Base-by-base conservation (phyloP, 2,329 filamentous ascomycete species). In the Exophiala mesophila region DNA sequence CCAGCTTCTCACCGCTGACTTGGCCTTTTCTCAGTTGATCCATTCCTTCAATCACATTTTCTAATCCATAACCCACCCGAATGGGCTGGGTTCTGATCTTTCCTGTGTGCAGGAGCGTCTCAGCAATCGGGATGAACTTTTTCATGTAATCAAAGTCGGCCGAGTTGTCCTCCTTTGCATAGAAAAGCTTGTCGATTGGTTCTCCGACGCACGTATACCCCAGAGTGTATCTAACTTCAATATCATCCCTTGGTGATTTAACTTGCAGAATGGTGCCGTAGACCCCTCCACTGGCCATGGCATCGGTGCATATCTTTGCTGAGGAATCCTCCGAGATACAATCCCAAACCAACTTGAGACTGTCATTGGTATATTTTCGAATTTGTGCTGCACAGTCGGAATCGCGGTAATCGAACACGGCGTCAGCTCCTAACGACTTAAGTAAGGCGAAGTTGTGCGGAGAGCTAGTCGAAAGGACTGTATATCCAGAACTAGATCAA, bases 1-100 rank as follows among this genome's bases (percentile, higher is more conserved):
- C 69, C 49, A 74, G 47, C 59, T 74, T 74, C 49, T 61, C 56
- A 8, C 68, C 70, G 47, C 65, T 70, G 26, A 74, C 65, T 52
- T 67, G 70, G 4, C 63, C 64, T 20, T 66, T 55, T 56, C 59
- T 68, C 50, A 74, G 45, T 36, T 63, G 47, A 41, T 71, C 55
- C 41, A 74, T 26, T 1, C 71, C 71, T 6, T 67, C 66, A 26
- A 69, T 47, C 10, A 73, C 61, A 18, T 64, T 67, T 41, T 66
- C 55, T 39, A 75, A 55, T 1, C 72, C 71, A n/a, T 62, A 62
- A 28, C 58, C 44, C 12, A 72, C 60, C 49, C 63, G 60, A 13
- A 57, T 49, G 20, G 63, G 66, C 58, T 74, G 71, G 9, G 61
- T 54, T 55, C 64, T 65, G 29, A 74, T 36, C 52, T 66, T 67